A percentile compares a stretch with the other conserved stretches of the same genome.
phyloP scores from a whole-genome alignment of 148 eudicot genomes.

The Fagopyrum homotropicum region DNA sequence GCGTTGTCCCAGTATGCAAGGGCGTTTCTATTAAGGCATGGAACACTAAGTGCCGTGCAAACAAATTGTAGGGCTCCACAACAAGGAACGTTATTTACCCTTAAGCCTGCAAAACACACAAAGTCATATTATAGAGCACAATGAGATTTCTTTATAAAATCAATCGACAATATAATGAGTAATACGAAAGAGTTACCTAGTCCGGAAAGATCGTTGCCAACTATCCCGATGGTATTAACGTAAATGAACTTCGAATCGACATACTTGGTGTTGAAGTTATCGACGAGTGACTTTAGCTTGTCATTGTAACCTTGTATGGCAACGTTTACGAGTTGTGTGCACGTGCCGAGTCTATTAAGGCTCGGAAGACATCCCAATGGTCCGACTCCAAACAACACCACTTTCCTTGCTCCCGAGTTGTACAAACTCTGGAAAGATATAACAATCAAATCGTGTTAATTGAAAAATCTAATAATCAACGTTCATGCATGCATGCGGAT shows the following conservation, averaged over 20 bases:
- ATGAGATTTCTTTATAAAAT: too few relatives aligned
- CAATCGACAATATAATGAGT: too few relatives aligned
- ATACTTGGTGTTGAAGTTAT: constrained; percentile 21
- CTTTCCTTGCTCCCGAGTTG: constrained; percentile 45
- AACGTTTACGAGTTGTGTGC: constrained; percentile 21
- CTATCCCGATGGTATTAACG: constrained; percentile 32
- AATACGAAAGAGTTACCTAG: constrained; percentile 17
- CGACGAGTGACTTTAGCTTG: constrained; percentile 25
- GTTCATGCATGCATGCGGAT: background rate
- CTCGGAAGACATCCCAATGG: constrained; percentile 49
- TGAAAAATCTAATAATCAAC: background rate
- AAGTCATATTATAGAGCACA: background rate
- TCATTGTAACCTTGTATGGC: constrained; percentile 28
- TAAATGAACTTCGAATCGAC: constrained; percentile 30
- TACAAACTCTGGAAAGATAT: constrained; percentile 15
- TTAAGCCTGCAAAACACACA: constrained; percentile 15
- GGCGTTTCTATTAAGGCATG: constrained; percentile 13
- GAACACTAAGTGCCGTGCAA: constrained; percentile 23
- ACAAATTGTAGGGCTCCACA: constrained; percentile 17
- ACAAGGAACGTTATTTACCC: constrained; percentile 24
- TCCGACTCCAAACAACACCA: constrained; percentile 41
- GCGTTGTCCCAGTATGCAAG: constrained; percentile 30
- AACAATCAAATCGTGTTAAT: background rate
- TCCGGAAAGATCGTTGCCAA: constrained; percentile 20
- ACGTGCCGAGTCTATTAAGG: constrained; percentile 16